These are phyloP conservation scores for Bruguiera sexangula DNA, from an alignment of 345 rosid species.

Conservation along the genomic window DNA sequence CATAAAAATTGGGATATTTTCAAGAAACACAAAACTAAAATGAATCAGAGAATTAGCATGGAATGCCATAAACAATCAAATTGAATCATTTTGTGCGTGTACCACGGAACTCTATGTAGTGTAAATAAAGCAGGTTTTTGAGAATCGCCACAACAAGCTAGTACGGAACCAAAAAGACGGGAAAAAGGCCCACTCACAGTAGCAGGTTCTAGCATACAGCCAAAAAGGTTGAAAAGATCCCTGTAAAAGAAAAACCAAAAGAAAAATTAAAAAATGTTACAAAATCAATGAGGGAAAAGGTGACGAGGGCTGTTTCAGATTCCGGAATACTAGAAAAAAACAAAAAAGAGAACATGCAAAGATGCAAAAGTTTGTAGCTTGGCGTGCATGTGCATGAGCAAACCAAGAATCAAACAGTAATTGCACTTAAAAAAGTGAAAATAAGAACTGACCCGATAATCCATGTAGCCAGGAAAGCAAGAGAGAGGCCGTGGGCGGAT, in stretches of 20 bases:
- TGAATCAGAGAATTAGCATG: neutral
- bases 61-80: neutral
- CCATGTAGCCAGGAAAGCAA: slow-evolving; percentile 78
- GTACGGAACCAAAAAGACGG: neutral
- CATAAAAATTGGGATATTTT: no score
- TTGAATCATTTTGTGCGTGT: neutral
- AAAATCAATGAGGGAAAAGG: neutral
- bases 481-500: slow-evolving; percentile 73
- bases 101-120: no score
- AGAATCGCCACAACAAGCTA: neutral
- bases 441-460: slow-evolving; percentile 56
- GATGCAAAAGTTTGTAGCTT: neutral
- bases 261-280: neutral
- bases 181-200: slow-evolving; percentile 45
- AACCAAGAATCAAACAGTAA: neutral
- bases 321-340: neutral
- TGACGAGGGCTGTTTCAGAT: neutral
- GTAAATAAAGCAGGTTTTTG: neutral
- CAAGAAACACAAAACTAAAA: no score
- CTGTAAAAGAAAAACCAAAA: slow-evolving; percentile 33
- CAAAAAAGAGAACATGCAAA: neutral
- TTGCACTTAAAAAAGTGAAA: neutral
- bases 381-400: neutral
- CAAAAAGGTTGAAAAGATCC: slow-evolving; percentile 72
- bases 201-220: slow-evolving; percentile 82